phyloP scores from a whole-genome alignment of 2,329 filamentous ascomycete genomes.

The Trichophyton equinum region DNA sequence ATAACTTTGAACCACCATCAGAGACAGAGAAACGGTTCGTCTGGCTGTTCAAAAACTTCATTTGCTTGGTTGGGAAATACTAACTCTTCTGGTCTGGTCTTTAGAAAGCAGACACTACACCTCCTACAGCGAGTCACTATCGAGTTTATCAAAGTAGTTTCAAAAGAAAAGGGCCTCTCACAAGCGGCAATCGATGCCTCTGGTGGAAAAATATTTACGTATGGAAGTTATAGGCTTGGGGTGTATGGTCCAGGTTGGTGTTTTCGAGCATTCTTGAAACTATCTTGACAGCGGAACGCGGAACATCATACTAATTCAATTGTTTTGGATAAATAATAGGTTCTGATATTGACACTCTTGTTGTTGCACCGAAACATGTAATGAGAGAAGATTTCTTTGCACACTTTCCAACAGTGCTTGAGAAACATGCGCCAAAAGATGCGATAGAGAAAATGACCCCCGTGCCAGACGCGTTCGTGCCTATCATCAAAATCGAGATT shows the following conservation, averaged over 20 bases:
- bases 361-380: slow-evolving; percentile 83
- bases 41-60: not conserved
- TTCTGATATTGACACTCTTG: slow-evolving; percentile 94
- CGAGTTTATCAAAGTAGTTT: slow-evolving; percentile 76
- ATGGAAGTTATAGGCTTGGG: slow-evolving; percentile 86
- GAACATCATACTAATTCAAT: not conserved
- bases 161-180: slow-evolving; percentile 59
- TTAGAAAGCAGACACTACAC: slow-evolving; percentile 57
- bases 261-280: not conserved
- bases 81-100: not conserved
- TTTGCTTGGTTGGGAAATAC: not conserved
- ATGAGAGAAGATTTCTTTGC: slow-evolving; percentile 84
- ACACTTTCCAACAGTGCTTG: slow-evolving; percentile 67
- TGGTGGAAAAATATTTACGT: slow-evolving; percentile 87
- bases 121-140: slow-evolving; percentile 68
- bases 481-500: slow-evolving; percentile 94
- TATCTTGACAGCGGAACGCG: not conserved
- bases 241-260: slow-evolving; percentile 65
- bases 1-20: slow-evolving; percentile 75
- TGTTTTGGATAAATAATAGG: slow-evolving; percentile 35
- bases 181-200: slow-evolving; percentile 68
- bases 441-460: slow-evolving; percentile 73
- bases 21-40: slow-evolving; percentile 70
- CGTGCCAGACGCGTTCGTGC: slow-evolving; percentile 83
- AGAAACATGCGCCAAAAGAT: slow-evolving; percentile 61